Base-by-base conservation (phyloP, 148 eudicot species). In the Suaeda aralocaspica region DNA sequence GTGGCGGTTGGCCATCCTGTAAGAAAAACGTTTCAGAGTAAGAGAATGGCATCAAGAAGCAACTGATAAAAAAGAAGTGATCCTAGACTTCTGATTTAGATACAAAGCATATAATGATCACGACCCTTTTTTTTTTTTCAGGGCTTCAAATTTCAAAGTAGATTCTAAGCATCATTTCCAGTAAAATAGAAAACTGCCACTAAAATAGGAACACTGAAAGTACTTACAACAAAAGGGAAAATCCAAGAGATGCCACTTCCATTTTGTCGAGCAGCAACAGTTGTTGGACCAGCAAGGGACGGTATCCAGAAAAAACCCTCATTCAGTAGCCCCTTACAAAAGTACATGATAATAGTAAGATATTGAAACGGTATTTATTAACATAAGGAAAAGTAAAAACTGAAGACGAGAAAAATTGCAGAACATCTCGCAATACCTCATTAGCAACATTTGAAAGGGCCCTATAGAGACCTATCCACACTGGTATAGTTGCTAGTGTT, bases 281-380 rank as follows among this genome's bases (percentile, higher is more conserved):
- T 91, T 21, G 96, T 93, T 41, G 98, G 98, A 82, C 96, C 98
- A 70, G 98, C 91, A 64, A 94, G 86, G 51, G 98, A 89, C 50
- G 98, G 96, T 83, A 93, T 93, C 96, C 96, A 93, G 80, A 87
- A 93, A 79, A 93, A 90, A 56, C 96, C 95, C 82, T 93, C 98
- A 1, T 92, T 82, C 73, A 94, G 82, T 62, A 92, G 92, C 71
- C 98, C 98, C 96, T 89, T 73, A 6, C 18, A 39, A 36, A 67
- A 44, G 11, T 24, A 25, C 52, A 73, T 14, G 14, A 69, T 31
- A 63, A 64, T 44, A 44, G 31, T 19, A 24, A 59, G 57, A 72
- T 52, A 60, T 39, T 64, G 61, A 15, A 56, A 55, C 9, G 48
- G 34, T 24, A 71, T 1, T 7, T 19, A 66, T 31, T 31, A 76